Base-by-base conservation (phyloP, 1,284 basidiomycete species). In the Chalciporus sp. region DNA sequence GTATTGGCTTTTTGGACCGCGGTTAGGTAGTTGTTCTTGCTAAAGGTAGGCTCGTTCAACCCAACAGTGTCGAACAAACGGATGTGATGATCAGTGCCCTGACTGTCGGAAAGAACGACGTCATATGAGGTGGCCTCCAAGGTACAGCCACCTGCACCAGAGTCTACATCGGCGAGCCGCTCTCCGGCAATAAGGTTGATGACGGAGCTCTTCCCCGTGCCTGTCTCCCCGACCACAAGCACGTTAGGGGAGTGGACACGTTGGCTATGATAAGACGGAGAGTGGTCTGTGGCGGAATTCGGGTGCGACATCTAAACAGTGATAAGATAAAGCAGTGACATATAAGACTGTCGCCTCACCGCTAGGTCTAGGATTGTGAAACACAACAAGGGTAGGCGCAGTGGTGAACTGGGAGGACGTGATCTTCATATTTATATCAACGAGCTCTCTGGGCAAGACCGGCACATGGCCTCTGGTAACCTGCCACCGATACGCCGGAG, bases 51-150 rank as follows among this genome's bases (percentile, higher is more conserved):
- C 53, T 77, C 74, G 33, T 74, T 63, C 10, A 76, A 60, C 11
- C 73, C 74, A 4, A 68, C 67, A 9, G 72, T 74, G 46, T 74
- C 73, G 17, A 65, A 66, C 23, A 63, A 33, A 23, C 59, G 63
- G 40, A 64, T 37, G 17, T 61, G 58, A n/a, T 43, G 52, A 9
- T 48, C 61, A 10, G 53, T 40, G 17, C 31, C 4, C 33, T 53
- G 50, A 8, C 58, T 2, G 9, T 11, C 28, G 9, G 11, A 42
- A 19, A 62, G 48, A 14, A 53, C 27, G 44, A 60, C 16, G 47
- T 61, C 62, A 29, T 63, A 62, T 28, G 59, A 59, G 7, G 44
- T 37, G 14, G 63, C 47, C 23, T 51, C 40, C 49, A 63, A 35
- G 12, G 63, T 65, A 51, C 65, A 66, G 33, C 55, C 65, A 23